phyloP scores from a whole-genome alignment of 805 yeast genomes.

The Hanseniaspora guilliermondii region DNA sequence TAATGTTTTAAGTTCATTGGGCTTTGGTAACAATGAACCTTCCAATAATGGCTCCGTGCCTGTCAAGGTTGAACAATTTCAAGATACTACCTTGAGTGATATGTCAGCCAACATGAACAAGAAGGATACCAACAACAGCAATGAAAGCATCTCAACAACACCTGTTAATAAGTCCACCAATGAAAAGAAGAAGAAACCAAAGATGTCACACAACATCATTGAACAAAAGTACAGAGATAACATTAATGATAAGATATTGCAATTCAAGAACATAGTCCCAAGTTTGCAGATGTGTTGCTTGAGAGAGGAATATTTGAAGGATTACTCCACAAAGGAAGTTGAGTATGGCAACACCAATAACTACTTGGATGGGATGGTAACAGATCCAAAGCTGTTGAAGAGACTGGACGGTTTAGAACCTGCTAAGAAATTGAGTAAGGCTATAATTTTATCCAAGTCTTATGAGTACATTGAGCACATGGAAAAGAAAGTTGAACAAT shows the following conservation, averaged over 20 bases:
- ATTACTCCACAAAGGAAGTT: neutral
- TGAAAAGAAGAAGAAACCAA: slow-evolving; percentile 28
- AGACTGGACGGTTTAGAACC: slow-evolving; percentile 66
- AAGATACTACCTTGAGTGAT: neutral
- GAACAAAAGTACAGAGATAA: slow-evolving; percentile 62
- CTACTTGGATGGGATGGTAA: slow-evolving; percentile 13
- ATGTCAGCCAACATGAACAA: neutral
- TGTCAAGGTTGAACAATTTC: neutral
- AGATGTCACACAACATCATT: slow-evolving; percentile 56
- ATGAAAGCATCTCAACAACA: neutral
- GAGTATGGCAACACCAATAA: slow-evolving; percentile 24
- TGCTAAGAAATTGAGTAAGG: slow-evolving; percentile 65
- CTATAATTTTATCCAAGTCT: slow-evolving; percentile 62
- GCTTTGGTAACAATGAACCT: neutral
- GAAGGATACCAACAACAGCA: neutral
- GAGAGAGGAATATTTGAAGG: slow-evolving; percentile 24
- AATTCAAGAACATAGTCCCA: slow-evolving; percentile 55
- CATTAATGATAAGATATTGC: slow-evolving; percentile 54
- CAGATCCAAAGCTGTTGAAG: slow-evolving; percentile 38
- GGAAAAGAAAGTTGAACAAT: slow-evolving; percentile 44
- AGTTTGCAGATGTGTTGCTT: slow-evolving; percentile 40
- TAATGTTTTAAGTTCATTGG: neutral
- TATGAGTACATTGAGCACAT: slow-evolving; percentile 67
- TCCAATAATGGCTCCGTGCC: neutral
- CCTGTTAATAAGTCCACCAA: neutral